Percentiles rank a stretch among this genome's conserved stretches.
Conservation (phyloP, 306 rosid species). For the Arachis stenosperma region DNA sequence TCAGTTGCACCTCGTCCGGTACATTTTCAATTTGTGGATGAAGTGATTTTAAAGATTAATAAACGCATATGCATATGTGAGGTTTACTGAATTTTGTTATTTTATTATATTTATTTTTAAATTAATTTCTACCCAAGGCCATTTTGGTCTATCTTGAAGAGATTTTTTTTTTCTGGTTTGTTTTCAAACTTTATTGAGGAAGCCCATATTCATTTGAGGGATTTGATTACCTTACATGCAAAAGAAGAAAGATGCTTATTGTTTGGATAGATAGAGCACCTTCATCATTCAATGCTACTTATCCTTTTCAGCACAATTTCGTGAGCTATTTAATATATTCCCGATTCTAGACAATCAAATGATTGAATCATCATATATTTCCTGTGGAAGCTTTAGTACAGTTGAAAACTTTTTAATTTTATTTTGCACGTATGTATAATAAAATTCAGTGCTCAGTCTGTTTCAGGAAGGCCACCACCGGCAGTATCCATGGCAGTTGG, state of each 20-base stretch:
- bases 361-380: conserved; percentile 25
- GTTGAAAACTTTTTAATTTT: conserved; percentile 24
- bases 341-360: conserved; percentile 5
- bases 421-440: conserved; percentile 38
- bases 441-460: conserved; percentile 68
- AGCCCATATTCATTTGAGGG: conserved; percentile 14
- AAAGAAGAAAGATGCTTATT: conserved; percentile 29
- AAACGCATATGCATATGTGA: conserved; percentile 27
- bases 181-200: not conserved
- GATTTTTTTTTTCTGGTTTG: not conserved
- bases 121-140: not conserved
- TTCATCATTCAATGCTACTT: conserved; percentile 8
- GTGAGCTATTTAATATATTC: not conserved
- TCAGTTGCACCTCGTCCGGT: conserved; percentile 99
- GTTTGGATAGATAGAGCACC: conserved; percentile 12
- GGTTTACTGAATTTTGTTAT: conserved; percentile 7
- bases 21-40: conserved; percentile 38
- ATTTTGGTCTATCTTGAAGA: conserved; percentile 21
- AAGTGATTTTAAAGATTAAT: conserved; percentile 34
- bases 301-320: conserved; percentile 1
- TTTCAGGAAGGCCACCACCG: conserved; percentile 99
- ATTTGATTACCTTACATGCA: conserved; percentile 22
- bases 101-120: conserved; percentile 5
- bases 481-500: conserved; percentile 99
- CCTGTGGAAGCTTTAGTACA: conserved; percentile 14